phyloP scores from a whole-genome alignment of 108 stramenopile species.

The Fragilaria crotonensis region DNA sequence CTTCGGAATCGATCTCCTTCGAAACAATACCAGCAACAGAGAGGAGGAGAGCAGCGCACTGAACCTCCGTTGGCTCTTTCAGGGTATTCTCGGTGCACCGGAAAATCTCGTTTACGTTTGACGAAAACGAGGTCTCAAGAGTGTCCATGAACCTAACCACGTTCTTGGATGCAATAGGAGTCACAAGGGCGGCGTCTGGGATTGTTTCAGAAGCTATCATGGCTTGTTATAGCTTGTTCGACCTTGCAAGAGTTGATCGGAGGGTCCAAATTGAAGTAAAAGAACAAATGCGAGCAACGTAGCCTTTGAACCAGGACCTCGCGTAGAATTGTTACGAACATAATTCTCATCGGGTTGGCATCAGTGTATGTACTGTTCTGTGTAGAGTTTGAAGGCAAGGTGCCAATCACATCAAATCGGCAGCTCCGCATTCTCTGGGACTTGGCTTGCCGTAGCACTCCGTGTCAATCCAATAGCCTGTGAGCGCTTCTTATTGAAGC shows the following conservation, averaged over 20 bases:
- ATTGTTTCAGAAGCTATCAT: too few species aligned
- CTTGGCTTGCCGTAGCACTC: too few species aligned
- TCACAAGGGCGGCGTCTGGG: too few species aligned
- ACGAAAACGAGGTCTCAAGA: background rate
- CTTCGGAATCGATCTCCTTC: conserved; percentile 21
- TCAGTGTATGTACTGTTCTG: background rate
- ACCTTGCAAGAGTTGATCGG: too few species aligned
- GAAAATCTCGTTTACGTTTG: background rate
- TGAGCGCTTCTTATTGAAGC: conserved; percentile 1
- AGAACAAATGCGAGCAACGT: conserved; percentile 1
- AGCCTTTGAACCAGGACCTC: background rate
- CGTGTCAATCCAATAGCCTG: too few species aligned
- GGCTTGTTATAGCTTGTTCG: too few species aligned
- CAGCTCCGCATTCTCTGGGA: too few species aligned
- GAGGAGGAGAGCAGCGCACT: conserved; percentile 32
- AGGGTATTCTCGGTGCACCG: background rate
- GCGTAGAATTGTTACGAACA: background rate
- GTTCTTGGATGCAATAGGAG: background rate
- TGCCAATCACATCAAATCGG: too few species aligned
- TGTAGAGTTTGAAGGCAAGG: too few species aligned
- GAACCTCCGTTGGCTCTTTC: conserved; percentile 23
- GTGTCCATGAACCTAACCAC: background rate
- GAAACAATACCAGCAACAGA: conserved; percentile 29
- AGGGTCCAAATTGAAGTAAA: background rate
- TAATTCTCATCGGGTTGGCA: background rate